phyloP scores from a whole-genome alignment of 305 asterid species.

The Fraxinus dipetala region DNA sequence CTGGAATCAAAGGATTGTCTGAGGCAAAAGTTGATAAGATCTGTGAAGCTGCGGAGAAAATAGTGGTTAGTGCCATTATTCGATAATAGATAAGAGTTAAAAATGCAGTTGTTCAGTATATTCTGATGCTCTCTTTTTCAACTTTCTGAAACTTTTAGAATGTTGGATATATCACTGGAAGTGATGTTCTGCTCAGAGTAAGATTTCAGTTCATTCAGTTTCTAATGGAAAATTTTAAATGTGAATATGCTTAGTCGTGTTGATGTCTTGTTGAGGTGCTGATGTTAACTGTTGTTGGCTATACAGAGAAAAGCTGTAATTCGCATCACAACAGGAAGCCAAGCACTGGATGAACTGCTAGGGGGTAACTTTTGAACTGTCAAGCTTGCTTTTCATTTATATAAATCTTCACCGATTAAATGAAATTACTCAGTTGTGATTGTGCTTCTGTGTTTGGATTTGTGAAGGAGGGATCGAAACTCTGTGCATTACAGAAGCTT shows the following conservation, averaged over 20 bases:
- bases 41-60: conserved; percentile 96
- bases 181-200: conserved; percentile 89
- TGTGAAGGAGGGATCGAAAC: conserved; percentile 83
- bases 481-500: conserved; percentile 79
- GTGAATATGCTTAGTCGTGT: not conserved
- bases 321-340: conserved; percentile 92
- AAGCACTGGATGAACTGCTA: conserved; percentile 87
- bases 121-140: conserved; percentile 28
- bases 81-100: not conserved
- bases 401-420: conserved; percentile 1
- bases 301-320: conserved; percentile 76
- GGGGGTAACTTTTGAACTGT: conserved; percentile 51
- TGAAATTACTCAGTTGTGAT: conserved; percentile 6
- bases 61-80: conserved; percentile 66
- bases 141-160: conserved; percentile 43
- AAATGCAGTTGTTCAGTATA: conserved; percentile 6
- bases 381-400: conserved; percentile 16
- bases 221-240: not conserved
- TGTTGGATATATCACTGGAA: conserved; percentile 90
- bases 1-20: conserved; percentile 94
- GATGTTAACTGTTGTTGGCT: conserved; percentile 19
- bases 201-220: conserved; percentile 26
- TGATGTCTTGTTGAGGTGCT: conserved; percentile 6
- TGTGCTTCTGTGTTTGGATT: conserved; percentile 17
- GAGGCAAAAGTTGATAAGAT: conserved; percentile 98